Evolutionary conservation across 2,329 filamentous ascomycete species (phyloP).

Genomic region (Beauveria sp.): DNA sequence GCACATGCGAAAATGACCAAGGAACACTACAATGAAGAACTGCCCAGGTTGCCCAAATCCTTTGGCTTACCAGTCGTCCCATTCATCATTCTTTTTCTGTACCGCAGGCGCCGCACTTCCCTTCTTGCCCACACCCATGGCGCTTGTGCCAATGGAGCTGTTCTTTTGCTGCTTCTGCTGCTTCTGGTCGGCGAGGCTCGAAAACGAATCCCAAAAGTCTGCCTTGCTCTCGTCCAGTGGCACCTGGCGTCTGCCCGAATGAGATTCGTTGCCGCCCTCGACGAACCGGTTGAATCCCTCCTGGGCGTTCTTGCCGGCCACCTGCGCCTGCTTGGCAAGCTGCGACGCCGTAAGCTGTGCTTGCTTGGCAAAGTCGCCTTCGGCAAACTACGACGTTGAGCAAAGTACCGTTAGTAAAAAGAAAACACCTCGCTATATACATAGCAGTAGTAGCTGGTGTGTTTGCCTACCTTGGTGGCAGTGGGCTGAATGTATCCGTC

Average conservation of each 20-base stretch:
- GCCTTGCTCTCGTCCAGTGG: conserved; percentile 59
- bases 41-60: background rate
- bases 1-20: background rate
- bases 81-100: conserved; percentile 49
- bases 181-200: conserved; percentile 52
- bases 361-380: conserved; percentile 68
- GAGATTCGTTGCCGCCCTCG: conserved; percentile 60
- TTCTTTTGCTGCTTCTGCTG: conserved; percentile 24
- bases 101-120: conserved; percentile 24
- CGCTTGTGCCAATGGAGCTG: conserved; percentile 50
- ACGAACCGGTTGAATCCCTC: conserved; percentile 82
- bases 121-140: conserved; percentile 47
- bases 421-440: background rate
- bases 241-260: conserved; percentile 23
- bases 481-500: conserved; percentile 89
- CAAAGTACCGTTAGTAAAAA: background rate
- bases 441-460: no score
- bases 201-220: conserved; percentile 91
- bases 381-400: conserved; percentile 53
- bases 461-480: conserved; percentile 62
- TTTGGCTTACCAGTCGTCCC: conserved; percentile 52
- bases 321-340: conserved; percentile 57
- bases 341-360: conserved; percentile 56
- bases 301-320: conserved; percentile 67
- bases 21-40: background rate